Base-by-base conservation (phyloP, 305 asterid genomes). In the Fraxinus floribunda region DNA sequence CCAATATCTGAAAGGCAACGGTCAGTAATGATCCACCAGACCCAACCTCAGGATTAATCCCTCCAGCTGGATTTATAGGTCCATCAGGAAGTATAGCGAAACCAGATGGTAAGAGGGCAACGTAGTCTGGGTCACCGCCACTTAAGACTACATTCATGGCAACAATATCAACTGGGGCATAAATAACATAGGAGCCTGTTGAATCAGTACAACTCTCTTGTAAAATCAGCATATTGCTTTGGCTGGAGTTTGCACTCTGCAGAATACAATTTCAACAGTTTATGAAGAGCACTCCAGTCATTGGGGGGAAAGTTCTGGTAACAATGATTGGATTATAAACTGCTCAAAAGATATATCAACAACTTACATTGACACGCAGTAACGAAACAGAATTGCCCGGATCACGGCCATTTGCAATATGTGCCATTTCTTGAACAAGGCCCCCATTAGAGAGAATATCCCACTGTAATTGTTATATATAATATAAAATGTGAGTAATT, bases 341-440 rank as follows among this genome's bases (percentile, higher is more conserved):
- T 29, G 20, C 75, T 30, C 75, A 39, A n/a, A 36, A 39, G 15
- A 34, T 1, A 26, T 5, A 26, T 68, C 20, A 68, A 68, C 36
- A 78, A 79, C 98, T 89, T 87, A 95, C 99, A n/a, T 91, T 94
- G 49, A 95, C 98, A 11, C 98, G 95, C 52, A 95, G 88, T 36
- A 95, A 83, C 26, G 99, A 94, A 81, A 95, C 99, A 0, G 97
- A 84, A 36, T 95, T 95, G 8, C 97, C 96, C 1, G 96, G 97
- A 82, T 95, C 95, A 8, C 97, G 98, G 64, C 99, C 99, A 79
- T 94, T 95, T 30, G 99, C 97, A 49, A 94, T 94, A 75, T 95
- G 99, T 3, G 97, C 98, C 98, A 95, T 95, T 89, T 95, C 98
- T 93, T 95, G 98, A 82, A 92, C 99, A 26, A 93, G 95, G 64